Evolutionary conservation across 2,329 filamentous ascomycete genomes (phyloP).

Genomic region (Penicillium italicum): DNA sequence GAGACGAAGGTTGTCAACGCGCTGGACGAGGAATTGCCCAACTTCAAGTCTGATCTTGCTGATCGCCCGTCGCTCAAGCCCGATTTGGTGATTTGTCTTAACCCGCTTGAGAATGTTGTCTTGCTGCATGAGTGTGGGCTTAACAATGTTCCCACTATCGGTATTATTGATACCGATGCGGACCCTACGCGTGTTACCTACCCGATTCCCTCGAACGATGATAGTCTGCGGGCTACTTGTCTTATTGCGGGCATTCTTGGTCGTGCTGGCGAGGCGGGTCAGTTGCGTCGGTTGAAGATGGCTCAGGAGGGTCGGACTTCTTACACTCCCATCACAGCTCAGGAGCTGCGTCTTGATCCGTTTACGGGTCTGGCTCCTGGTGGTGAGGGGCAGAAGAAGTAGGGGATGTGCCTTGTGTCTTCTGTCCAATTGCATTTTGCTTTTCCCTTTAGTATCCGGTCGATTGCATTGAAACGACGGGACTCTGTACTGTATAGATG

Average conservation of each 20-base stretch:
- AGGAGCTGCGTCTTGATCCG: conserved; percentile 26
- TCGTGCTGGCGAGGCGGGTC: conserved; percentile 75
- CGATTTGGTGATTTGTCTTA: conserved; percentile 87
- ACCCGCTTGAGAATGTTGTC: conserved; percentile 87
- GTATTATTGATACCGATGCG: conserved; percentile 87
- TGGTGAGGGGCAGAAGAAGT: conserved; percentile 12
- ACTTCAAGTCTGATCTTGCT: conserved; percentile 63
- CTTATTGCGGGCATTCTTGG: conserved; percentile 84
- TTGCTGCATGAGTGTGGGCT: conserved; percentile 86
- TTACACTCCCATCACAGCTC: conserved; percentile 42
- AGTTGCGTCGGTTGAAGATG: conserved; percentile 60
- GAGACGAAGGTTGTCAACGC: conserved; percentile 73
- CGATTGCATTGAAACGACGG: conserved; percentile 20
- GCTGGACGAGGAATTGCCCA: conserved; percentile 60
- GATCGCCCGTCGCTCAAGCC: conserved; percentile 69
- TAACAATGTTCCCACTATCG: conserved; percentile 88
- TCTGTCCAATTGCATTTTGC: conserved; percentile 1
- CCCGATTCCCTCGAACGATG: conserved; percentile 93
- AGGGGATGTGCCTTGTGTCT: not conserved
- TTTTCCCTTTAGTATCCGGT: conserved; percentile 10
- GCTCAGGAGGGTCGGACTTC: conserved; percentile 62
- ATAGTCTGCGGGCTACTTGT: conserved; percentile 79
- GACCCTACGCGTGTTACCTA: conserved; percentile 95
- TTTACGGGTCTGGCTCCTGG: conserved; percentile 20
- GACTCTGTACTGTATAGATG: conserved; percentile 37